Conservation (phyloP, 225 moss, liverwort and hornwort species). For the Physcomitrium patens region DNA sequence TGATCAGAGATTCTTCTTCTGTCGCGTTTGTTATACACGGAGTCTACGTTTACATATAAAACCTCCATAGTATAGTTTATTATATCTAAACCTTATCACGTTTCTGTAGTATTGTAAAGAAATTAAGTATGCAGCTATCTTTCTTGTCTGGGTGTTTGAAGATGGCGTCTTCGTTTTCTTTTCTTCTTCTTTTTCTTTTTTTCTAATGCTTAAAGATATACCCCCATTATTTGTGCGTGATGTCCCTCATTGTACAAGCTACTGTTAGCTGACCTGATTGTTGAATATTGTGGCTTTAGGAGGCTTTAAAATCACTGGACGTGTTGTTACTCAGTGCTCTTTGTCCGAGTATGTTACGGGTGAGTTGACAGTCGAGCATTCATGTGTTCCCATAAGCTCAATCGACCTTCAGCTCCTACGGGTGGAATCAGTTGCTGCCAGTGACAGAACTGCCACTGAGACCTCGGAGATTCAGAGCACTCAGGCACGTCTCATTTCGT, state of each 20-base stretch:
- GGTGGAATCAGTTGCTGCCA: constrained; percentile 92
- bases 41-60: background rate
- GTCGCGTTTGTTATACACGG: background rate
- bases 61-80: background rate
- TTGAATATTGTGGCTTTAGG: constrained; percentile 48
- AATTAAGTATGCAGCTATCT: background rate
- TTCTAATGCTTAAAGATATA: background rate
- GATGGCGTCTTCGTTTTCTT: background rate
- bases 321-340: constrained; percentile 83
- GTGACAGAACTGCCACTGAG: constrained; percentile 92
- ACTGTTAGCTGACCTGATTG: constrained; percentile 13
- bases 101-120: background rate
- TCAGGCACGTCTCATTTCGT: constrained; percentile 58
- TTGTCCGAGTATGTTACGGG: constrained; percentile 86
- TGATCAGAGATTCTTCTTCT: background rate
- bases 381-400: constrained; percentile 80
- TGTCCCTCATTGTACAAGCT: constrained; percentile 18
- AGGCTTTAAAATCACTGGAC: constrained; percentile 89
- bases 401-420: constrained; percentile 92
- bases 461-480: constrained; percentile 94
- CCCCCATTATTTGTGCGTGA: background rate
- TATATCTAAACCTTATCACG: background rate
- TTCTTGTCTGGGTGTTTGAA: background rate
- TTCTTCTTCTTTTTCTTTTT: background rate
- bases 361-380: constrained; percentile 85